Evolutionary conservation across 164 flowering plant species (phyloP).

Genomic region (Magnolia changhungtana): DNA sequence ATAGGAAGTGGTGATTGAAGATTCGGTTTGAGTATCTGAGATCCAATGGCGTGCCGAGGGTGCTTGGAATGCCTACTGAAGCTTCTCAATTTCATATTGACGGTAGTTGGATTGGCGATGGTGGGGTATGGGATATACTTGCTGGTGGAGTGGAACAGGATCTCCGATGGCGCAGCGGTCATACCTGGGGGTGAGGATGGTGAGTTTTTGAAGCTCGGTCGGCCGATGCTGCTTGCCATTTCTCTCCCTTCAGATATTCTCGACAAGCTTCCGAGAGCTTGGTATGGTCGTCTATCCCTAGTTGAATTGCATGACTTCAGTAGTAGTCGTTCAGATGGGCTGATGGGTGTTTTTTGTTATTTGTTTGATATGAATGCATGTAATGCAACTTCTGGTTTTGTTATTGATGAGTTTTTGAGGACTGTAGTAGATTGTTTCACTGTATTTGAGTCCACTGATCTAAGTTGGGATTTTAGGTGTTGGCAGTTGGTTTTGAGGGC

Average conservation of each 20-base stretch:
- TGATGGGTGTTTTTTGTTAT: no score
- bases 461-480: no score
- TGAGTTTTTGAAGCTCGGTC: conserved; percentile 51
- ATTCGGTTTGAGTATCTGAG: neutral
- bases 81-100: conserved; percentile 75
- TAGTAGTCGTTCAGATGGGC: no score
- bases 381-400: no score
- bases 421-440: no score
- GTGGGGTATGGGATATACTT: conserved; percentile 93
- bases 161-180: neutral
- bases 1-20: neutral
- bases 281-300: conserved; percentile 41
- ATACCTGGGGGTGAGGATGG: conserved; percentile 10
- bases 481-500: no score
- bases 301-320: neutral
- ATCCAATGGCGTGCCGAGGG: conserved; percentile 75
- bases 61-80: conserved; percentile 77
- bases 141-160: conserved; percentile 53
- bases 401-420: no score
- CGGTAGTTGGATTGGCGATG: conserved; percentile 80
- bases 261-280: conserved; percentile 77
- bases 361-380: no score
- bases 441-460: no score
- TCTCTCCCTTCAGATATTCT: conserved; percentile 51
- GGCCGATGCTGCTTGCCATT: conserved; percentile 74